A percentile compares a stretch with the other conserved stretches of the same genome.
Conservation (phyloP, 2,329 filamentous ascomycete genomes). For the Xylariaceae sp. region DNA sequence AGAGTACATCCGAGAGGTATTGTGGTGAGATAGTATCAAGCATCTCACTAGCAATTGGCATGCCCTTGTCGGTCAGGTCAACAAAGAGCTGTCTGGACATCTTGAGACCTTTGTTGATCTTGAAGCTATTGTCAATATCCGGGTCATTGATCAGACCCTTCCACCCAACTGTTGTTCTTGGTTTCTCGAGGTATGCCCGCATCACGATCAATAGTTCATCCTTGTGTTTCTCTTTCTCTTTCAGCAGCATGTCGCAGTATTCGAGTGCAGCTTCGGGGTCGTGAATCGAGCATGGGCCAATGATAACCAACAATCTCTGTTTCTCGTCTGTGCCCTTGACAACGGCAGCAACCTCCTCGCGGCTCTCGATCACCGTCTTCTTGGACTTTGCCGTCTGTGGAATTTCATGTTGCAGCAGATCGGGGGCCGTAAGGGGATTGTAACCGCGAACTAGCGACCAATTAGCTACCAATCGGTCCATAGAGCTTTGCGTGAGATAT, state of each 20-base stretch:
- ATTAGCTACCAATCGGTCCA: constrained; percentile 4
- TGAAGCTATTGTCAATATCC: constrained; percentile 96
- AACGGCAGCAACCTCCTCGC: constrained; percentile 62
- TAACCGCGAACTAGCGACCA: constrained; percentile 67
- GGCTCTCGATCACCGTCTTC: constrained; percentile 56
- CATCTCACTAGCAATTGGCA: constrained; percentile 97
- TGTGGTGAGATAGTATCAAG: constrained; percentile 96
- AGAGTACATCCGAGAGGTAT: constrained; percentile 89
- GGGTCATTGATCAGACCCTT: constrained; percentile 99
- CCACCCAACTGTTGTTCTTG: constrained; percentile 95
- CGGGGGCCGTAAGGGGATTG: constrained; percentile 88
- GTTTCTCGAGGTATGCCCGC: constrained; percentile 98
- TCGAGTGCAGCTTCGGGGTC: constrained; percentile 86
- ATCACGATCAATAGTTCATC: constrained; percentile 92
- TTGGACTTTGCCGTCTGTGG: constrained; percentile 53
- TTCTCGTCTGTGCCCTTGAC: constrained; percentile 64
- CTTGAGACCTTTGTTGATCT: constrained; percentile 96
- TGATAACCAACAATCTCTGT: constrained; percentile 63
- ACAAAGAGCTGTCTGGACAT: constrained; percentile 87
- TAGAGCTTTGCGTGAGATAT: not conserved
- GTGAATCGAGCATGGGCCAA: constrained; percentile 96
- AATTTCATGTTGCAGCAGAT: constrained; percentile 94
- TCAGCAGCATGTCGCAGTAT: constrained; percentile 81
- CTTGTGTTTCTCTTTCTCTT: constrained; percentile 81
- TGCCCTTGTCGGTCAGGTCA: constrained; percentile 84